phyloP scores from a whole-genome alignment of 2,329 filamentous ascomycete species.

The Hypoxylon sp. region DNA sequence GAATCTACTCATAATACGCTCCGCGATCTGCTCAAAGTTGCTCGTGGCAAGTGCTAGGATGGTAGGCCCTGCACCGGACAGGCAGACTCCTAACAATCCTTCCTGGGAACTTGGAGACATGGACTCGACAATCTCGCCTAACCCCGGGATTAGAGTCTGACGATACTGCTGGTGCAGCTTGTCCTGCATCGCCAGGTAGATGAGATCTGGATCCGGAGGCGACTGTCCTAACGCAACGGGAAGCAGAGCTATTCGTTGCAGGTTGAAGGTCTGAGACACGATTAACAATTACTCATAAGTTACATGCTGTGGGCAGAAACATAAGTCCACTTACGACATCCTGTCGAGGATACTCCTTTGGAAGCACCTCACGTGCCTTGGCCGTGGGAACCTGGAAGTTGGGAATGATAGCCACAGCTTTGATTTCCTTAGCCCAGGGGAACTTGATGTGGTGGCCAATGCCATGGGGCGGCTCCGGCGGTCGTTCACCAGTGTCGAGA shows the following conservation, averaged over 20 bases:
- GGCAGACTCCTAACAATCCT: conserved; percentile 91
- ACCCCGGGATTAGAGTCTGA: conserved; percentile 88
- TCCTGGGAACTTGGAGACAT: conserved; percentile 90
- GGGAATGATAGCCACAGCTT: conserved; percentile 95
- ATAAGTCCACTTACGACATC: conserved; percentile 77
- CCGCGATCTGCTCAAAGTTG: conserved; percentile 89
- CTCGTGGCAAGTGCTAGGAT: conserved; percentile 92
- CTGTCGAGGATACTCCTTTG: conserved; percentile 80
- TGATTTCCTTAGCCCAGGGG: conserved; percentile 93
- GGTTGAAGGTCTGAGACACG: conserved; percentile 81
- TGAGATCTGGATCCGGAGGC: conserved; percentile 91
- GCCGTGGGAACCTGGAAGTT: conserved; percentile 97
- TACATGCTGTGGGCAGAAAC: background rate
- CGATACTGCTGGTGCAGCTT: conserved; percentile 98
- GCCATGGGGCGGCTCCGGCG: conserved; percentile 88
- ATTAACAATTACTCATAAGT: conserved; percentile 35
- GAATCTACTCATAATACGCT: conserved; percentile 82
- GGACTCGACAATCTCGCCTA: conserved; percentile 90
- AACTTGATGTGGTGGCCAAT: conserved; percentile 98
- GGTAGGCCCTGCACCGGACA: conserved; percentile 94
- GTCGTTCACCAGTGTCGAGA: conserved; percentile 87
- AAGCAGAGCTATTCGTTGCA: conserved; percentile 92
- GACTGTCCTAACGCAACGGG: conserved; percentile 91
- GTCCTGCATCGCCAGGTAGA: conserved; percentile 98
- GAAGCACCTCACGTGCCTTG: conserved; percentile 87